These are phyloP conservation scores for Saccharomyces mikatae DNA, from an alignment of 805 yeast species.

Conservation along the genomic window DNA sequence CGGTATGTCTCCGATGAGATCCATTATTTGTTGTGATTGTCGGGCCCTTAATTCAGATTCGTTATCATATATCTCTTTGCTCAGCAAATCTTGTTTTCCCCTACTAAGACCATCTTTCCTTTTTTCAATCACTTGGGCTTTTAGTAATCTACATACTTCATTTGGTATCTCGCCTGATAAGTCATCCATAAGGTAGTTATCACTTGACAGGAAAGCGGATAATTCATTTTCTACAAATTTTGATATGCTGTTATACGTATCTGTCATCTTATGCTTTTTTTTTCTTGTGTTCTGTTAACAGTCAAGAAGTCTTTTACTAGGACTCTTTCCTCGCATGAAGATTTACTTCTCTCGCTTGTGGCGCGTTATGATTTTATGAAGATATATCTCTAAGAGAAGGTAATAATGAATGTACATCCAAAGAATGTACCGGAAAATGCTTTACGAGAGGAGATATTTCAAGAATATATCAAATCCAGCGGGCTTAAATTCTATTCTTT, in stretches of 20 bases:
- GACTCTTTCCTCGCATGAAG: not conserved
- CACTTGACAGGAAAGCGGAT: not conserved
- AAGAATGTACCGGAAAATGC: no score
- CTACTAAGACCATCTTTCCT: constrained; percentile 1
- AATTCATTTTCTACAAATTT: not conserved
- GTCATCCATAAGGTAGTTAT: constrained; percentile 1
- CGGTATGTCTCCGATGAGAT: constrained; percentile 23
- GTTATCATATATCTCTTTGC: constrained; percentile 11
- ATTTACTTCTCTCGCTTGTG: not conserved
- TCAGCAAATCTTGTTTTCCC: constrained; percentile 13
- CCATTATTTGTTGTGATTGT: constrained; percentile 13
- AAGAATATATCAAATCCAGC: no score
- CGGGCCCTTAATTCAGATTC: constrained; percentile 12
- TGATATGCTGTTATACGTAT: not conserved
- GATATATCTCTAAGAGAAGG: no score
- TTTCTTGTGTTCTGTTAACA: not conserved
- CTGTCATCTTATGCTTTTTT: not conserved
- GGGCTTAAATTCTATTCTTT: no score
- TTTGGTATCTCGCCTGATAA: constrained; percentile 8
- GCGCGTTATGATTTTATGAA: not conserved
- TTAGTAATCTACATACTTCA: constrained; percentile 4
- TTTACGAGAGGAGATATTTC: no score
- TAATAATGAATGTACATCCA: no score
- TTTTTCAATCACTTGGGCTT: constrained; percentile 2
- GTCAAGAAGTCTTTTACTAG: not conserved